Percentiles rank a stretch among this genome's conserved stretches.
phyloP scores from a whole-genome alignment of 1,284 basidiomycete species.

The Fomitopsis palustris region DNA sequence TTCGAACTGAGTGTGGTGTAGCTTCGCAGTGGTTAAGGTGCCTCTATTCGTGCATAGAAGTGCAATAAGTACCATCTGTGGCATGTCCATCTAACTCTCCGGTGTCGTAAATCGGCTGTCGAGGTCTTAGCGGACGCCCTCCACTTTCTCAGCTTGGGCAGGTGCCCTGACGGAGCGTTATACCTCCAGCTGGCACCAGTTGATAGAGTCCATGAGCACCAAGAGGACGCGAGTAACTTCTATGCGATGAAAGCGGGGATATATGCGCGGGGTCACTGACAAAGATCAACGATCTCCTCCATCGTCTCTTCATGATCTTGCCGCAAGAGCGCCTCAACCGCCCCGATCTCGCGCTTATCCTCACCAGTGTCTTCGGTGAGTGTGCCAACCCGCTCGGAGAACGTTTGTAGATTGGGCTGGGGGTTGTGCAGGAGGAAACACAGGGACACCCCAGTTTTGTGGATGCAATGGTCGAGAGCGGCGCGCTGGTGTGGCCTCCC shows the following conservation, averaged over 20 bases:
- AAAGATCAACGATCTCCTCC: conserved; percentile 32
- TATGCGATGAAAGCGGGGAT: not conserved
- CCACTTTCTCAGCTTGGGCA: conserved; percentile 43
- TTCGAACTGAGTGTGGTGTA: conserved; percentile 43
- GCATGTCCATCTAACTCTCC: conserved; percentile 52
- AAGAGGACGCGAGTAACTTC: not conserved
- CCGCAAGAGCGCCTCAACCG: conserved; percentile 26
- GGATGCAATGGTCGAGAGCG: conserved; percentile 40
- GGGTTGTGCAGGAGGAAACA: conserved; percentile 67
- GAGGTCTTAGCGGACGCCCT: conserved; percentile 37
- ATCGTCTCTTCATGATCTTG: conserved; percentile 27
- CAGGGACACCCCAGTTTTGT: conserved; percentile 62
- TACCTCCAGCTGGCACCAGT: conserved; percentile 57
- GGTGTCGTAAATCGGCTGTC: conserved; percentile 41
- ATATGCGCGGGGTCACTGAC: conserved; percentile 23
- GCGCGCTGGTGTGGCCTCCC: too few relatives aligned
- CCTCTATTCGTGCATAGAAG: not conserved
- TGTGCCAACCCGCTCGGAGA: conserved; percentile 44
- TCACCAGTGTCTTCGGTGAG: conserved; percentile 26
- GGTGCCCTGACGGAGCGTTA: conserved; percentile 54
- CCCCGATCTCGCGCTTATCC: conserved; percentile 26
- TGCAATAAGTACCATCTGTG: conserved; percentile 43
- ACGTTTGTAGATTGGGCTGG: conserved; percentile 58
- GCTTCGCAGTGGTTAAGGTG: conserved; percentile 11
- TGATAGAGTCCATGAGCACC: conserved; percentile 36